phyloP scores from a whole-genome alignment of 2,329 filamentous ascomycete species.

The Ophiocordyceps camponoti-rufipedis region DNA sequence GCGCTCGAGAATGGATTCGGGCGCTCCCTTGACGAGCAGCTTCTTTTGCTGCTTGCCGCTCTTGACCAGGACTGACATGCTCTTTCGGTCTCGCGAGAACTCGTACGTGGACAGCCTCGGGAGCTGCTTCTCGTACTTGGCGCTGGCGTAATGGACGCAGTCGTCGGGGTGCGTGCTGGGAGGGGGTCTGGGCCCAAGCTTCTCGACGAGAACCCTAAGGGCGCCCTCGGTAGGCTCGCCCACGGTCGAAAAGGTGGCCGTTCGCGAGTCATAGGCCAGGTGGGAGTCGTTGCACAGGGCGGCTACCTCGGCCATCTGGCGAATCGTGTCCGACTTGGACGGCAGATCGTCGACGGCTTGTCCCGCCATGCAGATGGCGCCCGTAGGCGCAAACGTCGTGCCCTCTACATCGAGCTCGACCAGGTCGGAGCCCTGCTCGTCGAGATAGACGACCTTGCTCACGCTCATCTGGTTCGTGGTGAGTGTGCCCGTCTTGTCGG shows the following conservation, averaged over 20 bases:
- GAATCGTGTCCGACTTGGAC: conserved; percentile 55
- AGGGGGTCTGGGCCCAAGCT: conserved; percentile 68
- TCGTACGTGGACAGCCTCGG: conserved; percentile 76
- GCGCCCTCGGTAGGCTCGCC: conserved; percentile 94
- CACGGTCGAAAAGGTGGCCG: conserved; percentile 58
- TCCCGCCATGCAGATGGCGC: conserved; percentile 51
- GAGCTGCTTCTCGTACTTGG: conserved; percentile 61
- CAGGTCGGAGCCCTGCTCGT: conserved; percentile 51
- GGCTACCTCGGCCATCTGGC: conserved; percentile 55
- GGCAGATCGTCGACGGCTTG: conserved; percentile 50
- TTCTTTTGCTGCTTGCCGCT: conserved; percentile 49
- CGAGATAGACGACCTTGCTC: conserved; percentile 75
- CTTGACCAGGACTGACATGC: conserved; percentile 89
- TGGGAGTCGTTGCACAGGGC: conserved; percentile 79
- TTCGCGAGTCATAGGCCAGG: conserved; percentile 64
- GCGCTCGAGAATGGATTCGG: conserved; percentile 83
- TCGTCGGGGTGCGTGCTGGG: conserved; percentile 33
- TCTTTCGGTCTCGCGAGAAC: conserved; percentile 95
- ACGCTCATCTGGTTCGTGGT: conserved; percentile 99
- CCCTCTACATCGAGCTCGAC: conserved; percentile 83
- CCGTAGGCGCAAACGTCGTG: conserved; percentile 77
- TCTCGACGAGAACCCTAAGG: conserved; percentile 77
- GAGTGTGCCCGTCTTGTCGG: conserved; percentile 94
- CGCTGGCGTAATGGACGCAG: conserved; percentile 64
- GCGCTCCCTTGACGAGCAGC: conserved; percentile 89